phyloP scores from a whole-genome alignment of 1,284 basidiomycete genomes.

The Ganoderma sinense region DNA sequence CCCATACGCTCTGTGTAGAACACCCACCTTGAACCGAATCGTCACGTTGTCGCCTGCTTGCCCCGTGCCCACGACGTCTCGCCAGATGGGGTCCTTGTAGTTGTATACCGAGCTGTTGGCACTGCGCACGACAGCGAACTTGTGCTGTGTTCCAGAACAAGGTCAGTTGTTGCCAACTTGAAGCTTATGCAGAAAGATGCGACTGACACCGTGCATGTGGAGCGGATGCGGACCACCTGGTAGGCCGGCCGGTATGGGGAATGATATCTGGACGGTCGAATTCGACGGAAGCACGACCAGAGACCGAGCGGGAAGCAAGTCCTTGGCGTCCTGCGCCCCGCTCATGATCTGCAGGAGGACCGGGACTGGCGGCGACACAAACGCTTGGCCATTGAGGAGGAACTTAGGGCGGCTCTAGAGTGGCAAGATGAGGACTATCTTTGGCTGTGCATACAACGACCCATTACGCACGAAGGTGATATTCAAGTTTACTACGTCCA shows the following conservation, averaged over 20 bases:
- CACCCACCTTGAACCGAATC: constrained; percentile 37
- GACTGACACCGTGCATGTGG: constrained; percentile 48
- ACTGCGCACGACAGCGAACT: constrained; percentile 39
- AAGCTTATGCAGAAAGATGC: neutral
- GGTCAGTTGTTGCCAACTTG: neutral
- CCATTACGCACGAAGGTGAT: constrained; percentile 33
- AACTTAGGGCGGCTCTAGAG: constrained; percentile 32
- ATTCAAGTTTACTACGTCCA: constrained; percentile 38
- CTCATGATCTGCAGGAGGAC: constrained; percentile 48
- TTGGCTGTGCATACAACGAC: too few relatives aligned
- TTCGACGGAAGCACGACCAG: constrained; percentile 40
- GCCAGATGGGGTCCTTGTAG: constrained; percentile 46
- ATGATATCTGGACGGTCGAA: constrained; percentile 44
- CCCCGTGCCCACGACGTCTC: constrained; percentile 39
- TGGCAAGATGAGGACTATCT: neutral
- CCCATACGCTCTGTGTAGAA: neutral
- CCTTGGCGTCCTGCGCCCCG: constrained; percentile 38
- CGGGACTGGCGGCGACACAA: constrained; percentile 39
- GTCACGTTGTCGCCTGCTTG: constrained; percentile 35
- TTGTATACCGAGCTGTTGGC: constrained; percentile 41
- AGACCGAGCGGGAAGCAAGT: constrained; percentile 41
- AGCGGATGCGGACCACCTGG: constrained; percentile 46
- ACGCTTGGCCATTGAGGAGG: constrained; percentile 38
- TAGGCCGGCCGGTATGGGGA: constrained; percentile 37
- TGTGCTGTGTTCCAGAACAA: constrained; percentile 24